Conservation (phyloP, 2,329 filamentous ascomycete species). For the Monascus ruber region DNA sequence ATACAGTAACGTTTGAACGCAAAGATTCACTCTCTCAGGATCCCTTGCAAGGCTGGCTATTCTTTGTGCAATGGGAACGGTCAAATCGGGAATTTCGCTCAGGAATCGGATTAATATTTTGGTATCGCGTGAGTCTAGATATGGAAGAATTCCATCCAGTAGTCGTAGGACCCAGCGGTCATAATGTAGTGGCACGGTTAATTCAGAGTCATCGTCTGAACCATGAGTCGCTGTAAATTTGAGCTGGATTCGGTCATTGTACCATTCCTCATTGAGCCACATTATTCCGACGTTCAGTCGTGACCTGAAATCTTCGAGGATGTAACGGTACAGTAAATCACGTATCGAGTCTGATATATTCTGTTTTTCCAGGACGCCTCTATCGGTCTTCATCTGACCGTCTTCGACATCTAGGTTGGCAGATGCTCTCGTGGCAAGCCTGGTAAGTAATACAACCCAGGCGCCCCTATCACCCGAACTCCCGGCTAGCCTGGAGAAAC, state of each 20-base stretch:
- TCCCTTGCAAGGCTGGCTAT: slow-evolving; percentile 55
- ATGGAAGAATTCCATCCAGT: slow-evolving; percentile 81
- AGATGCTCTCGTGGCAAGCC: slow-evolving; percentile 69
- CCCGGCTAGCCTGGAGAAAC: slow-evolving; percentile 74
- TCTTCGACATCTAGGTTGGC: slow-evolving; percentile 52
- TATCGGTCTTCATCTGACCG: slow-evolving; percentile 20
- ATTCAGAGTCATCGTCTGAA: slow-evolving; percentile 37
- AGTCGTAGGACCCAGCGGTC: slow-evolving; percentile 67
- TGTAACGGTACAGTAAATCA: slow-evolving; percentile 69
- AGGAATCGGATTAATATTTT: slow-evolving; percentile 83
- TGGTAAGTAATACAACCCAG: slow-evolving; percentile 79
- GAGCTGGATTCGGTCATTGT: slow-evolving; percentile 62
- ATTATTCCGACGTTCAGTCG: slow-evolving; percentile 83
- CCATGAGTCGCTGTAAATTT: slow-evolving; percentile 31
- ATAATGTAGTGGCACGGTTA: slow-evolving; percentile 49
- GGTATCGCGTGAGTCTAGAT: slow-evolving; percentile 73
- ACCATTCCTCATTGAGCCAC: slow-evolving; percentile 98
- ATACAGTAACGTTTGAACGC: slow-evolving; percentile 46
- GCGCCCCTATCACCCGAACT: slow-evolving; percentile 76
- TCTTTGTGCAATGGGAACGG: slow-evolving; percentile 56
- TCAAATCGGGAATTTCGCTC: slow-evolving; percentile 78
- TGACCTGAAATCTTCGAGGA: slow-evolving; percentile 82
- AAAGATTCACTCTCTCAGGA: slow-evolving; percentile 50
- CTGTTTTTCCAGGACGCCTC: slow-evolving; percentile 15
- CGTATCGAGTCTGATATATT: slow-evolving; percentile 56